phyloP scores from a whole-genome alignment of 352 stramenopile species.

The Pythium graminicola region DNA sequence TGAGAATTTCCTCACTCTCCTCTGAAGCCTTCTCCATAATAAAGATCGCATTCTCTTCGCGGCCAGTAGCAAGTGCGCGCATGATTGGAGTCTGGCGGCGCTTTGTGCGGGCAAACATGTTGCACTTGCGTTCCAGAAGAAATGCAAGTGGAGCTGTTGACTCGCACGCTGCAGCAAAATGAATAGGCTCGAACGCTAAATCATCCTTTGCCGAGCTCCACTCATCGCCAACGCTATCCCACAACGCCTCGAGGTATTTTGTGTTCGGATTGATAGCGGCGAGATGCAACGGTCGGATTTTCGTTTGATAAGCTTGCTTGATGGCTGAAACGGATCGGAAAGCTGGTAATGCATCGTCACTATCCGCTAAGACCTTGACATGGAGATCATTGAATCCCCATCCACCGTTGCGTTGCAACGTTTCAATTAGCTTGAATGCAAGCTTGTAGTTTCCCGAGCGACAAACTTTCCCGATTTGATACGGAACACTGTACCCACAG shows the following conservation, averaged over 20 bases:
- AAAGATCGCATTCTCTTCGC: slow-evolving; percentile 52
- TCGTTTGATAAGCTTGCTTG: slow-evolving; percentile 58
- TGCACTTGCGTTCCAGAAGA: slow-evolving; percentile 46
- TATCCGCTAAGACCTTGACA: slow-evolving; percentile 42
- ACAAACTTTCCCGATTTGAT: slow-evolving; percentile 31
- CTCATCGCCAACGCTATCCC: slow-evolving; percentile 46
- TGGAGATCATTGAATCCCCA: slow-evolving; percentile 65
- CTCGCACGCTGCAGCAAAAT: slow-evolving; percentile 60
- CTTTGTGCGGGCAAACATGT: slow-evolving; percentile 56
- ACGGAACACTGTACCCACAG: slow-evolving; percentile 24
- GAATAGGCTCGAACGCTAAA: slow-evolving; percentile 50
- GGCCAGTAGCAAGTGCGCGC: slow-evolving; percentile 34
- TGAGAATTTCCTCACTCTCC: slow-evolving; percentile 25
- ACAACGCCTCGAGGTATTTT: slow-evolving; percentile 54
- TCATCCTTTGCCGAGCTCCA: slow-evolving; percentile 49
- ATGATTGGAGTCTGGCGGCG: slow-evolving; percentile 56
- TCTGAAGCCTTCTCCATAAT: slow-evolving; percentile 54
- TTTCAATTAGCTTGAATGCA: slow-evolving; percentile 46
- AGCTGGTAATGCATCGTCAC: slow-evolving; percentile 29
- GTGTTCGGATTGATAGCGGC: slow-evolving; percentile 69
- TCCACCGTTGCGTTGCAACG: slow-evolving; percentile 40
- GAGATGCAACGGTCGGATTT: slow-evolving; percentile 63
- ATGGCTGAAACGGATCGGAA: slow-evolving; percentile 60
- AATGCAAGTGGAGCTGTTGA: slow-evolving; percentile 47
- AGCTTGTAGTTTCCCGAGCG: slow-evolving; percentile 42